Evolutionary conservation across 2,329 filamentous ascomycete species (phyloP), one percentile per base, ranked within the genome.

Genomic region (Penicillium sp.): DNA sequence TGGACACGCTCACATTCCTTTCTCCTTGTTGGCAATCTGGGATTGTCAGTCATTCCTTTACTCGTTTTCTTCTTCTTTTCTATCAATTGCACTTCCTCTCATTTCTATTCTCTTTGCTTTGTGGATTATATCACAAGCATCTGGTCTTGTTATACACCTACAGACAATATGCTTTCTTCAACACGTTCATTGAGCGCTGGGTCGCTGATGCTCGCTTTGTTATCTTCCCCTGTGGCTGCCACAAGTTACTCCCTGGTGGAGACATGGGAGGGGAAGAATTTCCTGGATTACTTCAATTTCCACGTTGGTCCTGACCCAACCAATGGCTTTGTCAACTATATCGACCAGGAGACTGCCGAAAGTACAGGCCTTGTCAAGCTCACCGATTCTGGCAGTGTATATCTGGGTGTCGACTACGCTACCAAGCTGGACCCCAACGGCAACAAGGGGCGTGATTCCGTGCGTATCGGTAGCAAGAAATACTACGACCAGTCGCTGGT

Each of bases 201-300:
- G 29, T 68, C 70, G 48, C 66, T 74, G 43, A 66, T 68, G 43
- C 56, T 70, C 20, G 55, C 69, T 35, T 62, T 64, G n/a, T 55
- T 72, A 43, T 59, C 67, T 42, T 58, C 69, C 13, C 62, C 69
- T 3, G 60, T 56, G 14, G 37, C 50, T 1, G 62, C 67, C 14
- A 22, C 66, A n/a, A 67, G 60, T 55, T 79, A 79, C 58, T 62
- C 67, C 37, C 67, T 79, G 43, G 63, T 72, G 10, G 70, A 79
- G 55, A 71, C 69, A 49, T 80, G 79, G 68, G 69, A 75, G 11
- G 78, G 77, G 6, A 66, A 75, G 22, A 71, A 72, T 53, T 82
- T 82, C 69, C 79, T 82, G 60, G 69, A 77, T 31, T 72, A 76
- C 53, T 82, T 82, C 64, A 72, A 78, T 47, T 81, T 82, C 67